phyloP scores from a whole-genome alignment of 805 yeast species.

The Pachysolen tannophilus region DNA sequence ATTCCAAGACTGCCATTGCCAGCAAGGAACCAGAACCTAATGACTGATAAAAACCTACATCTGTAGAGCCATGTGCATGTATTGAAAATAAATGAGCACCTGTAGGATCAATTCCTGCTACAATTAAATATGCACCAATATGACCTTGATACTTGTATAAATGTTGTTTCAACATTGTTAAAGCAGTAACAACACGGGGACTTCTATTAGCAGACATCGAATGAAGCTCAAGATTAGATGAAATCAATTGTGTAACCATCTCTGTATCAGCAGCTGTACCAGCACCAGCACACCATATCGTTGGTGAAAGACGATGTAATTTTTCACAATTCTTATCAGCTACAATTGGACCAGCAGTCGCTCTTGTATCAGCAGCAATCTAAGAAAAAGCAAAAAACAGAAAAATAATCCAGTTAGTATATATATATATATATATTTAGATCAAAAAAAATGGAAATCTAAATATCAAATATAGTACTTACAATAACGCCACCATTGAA shows the following conservation, averaged over 20 bases:
- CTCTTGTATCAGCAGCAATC: conserved; percentile 98
- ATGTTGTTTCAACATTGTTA: conserved; percentile 91
- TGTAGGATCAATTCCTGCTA: conserved; percentile 96
- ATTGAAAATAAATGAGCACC: conserved; percentile 90
- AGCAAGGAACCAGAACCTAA: conserved; percentile 97
- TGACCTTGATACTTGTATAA: conserved; percentile 96
- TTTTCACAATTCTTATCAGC: conserved; percentile 98
- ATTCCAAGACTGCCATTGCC: conserved; percentile 95
- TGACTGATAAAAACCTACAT: conserved; percentile 87
- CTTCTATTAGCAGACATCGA: conserved; percentile 73
- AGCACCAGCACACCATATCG: conserved; percentile 99
- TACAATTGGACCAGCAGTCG: conserved; percentile 92
- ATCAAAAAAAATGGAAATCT: background rate
- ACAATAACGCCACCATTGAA: conserved; percentile 85
- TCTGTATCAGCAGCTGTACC: conserved; percentile 99
- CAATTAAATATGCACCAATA: conserved; percentile 93
- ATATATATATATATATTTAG: background rate
- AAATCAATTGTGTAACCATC: conserved; percentile 90
- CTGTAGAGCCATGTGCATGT: conserved; percentile 98
- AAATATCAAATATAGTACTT: no score
- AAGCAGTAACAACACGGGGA: conserved; percentile 90
- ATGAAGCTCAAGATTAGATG: conserved; percentile 87
- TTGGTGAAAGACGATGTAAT: conserved; percentile 81
- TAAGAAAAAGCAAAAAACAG: conserved; percentile 2
- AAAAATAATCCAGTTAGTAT: background rate